Conservation (phyloP, 2,329 filamentous ascomycete species). For the Alternaria viburni region DNA sequence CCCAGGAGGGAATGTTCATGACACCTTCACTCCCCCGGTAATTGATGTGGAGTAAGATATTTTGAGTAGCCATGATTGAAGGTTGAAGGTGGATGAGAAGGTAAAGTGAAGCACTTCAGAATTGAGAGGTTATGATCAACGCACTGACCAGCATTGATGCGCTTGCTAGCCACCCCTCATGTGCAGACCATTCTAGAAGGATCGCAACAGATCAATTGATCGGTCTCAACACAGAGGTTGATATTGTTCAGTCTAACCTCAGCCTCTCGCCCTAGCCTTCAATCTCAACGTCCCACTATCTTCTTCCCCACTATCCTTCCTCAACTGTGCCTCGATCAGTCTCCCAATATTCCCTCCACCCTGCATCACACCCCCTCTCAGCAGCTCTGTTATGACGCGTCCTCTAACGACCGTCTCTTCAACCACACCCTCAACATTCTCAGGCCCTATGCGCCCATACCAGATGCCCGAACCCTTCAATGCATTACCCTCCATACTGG, state of each 20-base stretch:
- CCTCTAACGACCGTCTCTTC: constrained; percentile 72
- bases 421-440: constrained; percentile 77
- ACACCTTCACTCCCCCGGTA: not conserved
- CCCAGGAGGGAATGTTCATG: not conserved
- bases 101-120: not conserved
- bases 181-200: not conserved
- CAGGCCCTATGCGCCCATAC: constrained; percentile 80
- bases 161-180: not conserved
- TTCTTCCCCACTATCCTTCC: constrained; percentile 34
- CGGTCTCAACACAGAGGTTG: not conserved
- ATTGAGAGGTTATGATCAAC: not conserved
- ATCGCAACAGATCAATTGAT: not conserved
- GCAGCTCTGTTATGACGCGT: constrained; percentile 71
- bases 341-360: constrained; percentile 36
- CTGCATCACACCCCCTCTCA: constrained; percentile 68
- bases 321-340: constrained; percentile 42
- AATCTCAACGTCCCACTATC: constrained; percentile 25
- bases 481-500: constrained; percentile 56
- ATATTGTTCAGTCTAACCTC: not conserved
- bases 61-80: not conserved
- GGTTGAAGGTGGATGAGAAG: not conserved
- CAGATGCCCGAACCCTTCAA: constrained; percentile 76
- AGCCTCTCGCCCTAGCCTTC: constrained; percentile 20
- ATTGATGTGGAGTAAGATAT: not conserved
- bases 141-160: not conserved